Base-by-base conservation (phyloP, 2,329 filamentous ascomycete genomes). In the Magnaporthales sp. region DNA sequence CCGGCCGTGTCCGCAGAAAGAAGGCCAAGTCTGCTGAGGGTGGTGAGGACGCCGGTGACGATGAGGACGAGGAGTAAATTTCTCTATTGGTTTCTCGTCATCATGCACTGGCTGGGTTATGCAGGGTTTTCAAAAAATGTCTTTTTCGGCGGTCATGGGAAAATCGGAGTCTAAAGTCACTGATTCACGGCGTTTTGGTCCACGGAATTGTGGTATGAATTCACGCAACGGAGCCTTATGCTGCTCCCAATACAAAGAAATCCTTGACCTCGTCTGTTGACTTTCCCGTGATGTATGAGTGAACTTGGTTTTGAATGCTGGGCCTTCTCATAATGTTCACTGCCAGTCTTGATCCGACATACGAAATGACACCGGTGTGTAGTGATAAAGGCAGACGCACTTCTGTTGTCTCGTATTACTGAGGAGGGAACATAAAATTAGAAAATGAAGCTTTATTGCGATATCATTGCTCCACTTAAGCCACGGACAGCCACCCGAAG, bases 1-100 rank as follows among this genome's bases (percentile, higher is more conserved):
- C 93, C 77, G 95, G 95, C 75, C 95, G 95, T 89, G 94, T 97
- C 79, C 90, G 92, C 83, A 96, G 95, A 89, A 99, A 98, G 95
- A 99, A 98, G 93, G 92, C 93, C 81, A 94, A 92, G 86, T 92
- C 95, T 75, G 92, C 93, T 70, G 92, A 96, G 85, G 90, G 89
- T 81, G 90, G 87, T 79, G 91, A 89, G 74, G 91, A 85, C 69
- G 91, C 83, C 68, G 94, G 87, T 73, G 93, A 90, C 75, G 93
- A 92, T 77, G 94, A 96, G 80, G 93, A 96, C 75, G 93, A 96
- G 75, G 84, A 86, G 79, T 86, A 86, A 79, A 84, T 31, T 30
- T 27, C 15, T 19, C 27, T 1, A 22, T 27, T 38, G 5, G 15
- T 32, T 22, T 32, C 29, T 63, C 61, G 29, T 63, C 61, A 32